These are phyloP conservation scores for Jamesozyma piceae DNA, from an alignment of 805 yeast species.

Conservation along the genomic window DNA sequence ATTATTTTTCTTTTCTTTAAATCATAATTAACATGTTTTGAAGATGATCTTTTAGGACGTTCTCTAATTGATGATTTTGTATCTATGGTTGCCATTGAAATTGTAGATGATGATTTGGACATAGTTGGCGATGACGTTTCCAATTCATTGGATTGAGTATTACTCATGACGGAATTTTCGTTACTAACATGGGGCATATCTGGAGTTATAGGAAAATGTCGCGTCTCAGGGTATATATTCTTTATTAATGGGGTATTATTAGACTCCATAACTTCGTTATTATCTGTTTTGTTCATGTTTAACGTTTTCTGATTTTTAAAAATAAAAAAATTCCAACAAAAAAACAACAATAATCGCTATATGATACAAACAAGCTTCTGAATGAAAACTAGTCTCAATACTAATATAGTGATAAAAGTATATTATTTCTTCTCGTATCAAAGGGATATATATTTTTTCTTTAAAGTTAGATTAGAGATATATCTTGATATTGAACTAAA, in stretches of 20 bases:
- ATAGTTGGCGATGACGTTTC: background rate
- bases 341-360: too few species aligned
- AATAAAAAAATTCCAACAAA: too few species aligned
- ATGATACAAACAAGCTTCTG: too few species aligned
- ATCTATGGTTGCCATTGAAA: background rate
- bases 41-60: conserved; percentile 24
- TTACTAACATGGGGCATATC: background rate
- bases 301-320: background rate
- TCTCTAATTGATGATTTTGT: conserved; percentile 9
- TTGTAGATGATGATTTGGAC: background rate
- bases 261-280: background rate
- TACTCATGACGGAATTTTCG: background rate
- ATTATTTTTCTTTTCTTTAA: conserved; percentile 26
- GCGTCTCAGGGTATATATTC: background rate
- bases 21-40: conserved; percentile 27
- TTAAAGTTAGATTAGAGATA: too few species aligned
- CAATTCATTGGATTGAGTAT: background rate
- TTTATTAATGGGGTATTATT: too few species aligned
- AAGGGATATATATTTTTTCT: too few species aligned
- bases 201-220: background rate
- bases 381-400: too few species aligned
- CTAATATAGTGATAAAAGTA: too few species aligned
- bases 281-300: background rate
- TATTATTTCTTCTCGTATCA: too few species aligned
- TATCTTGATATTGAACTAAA: too few species aligned